Base-by-base conservation (phyloP, 768 basidiomycete species). In the Phylloporus sp. region DNA sequence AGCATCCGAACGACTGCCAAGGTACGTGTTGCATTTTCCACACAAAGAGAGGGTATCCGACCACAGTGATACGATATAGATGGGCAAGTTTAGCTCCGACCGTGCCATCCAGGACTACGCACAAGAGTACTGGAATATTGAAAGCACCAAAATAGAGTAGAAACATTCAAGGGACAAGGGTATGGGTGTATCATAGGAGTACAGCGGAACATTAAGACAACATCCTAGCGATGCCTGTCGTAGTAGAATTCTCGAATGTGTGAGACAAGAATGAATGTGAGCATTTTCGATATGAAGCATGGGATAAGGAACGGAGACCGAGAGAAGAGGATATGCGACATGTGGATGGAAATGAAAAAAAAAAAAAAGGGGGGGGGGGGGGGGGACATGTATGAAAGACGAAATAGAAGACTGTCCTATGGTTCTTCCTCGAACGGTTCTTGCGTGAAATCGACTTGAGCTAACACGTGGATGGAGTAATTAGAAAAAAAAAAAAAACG, bases 31-130 rank as follows among this genome's bases (percentile, higher is more conserved):
- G 88, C 89, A 64, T 67, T 76, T 45, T 88, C 82, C 12, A 80
- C 81, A 9, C n/a, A 85, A 82, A 44, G 11, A 20, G 20, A 11
- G 72, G 58, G 83, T 81, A 62, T 61, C 35, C 34, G 52, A 57
- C 48, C 27, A 56, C 44, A 53, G n/a, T 31, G 40, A 53, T 52
- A 86, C 15, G 16, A 13, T 16, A 46, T 54, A 63, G 82, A 97
- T 97, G 94, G 94, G 93, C 69, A 95, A 94, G 64, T 97, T 97
- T 76, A 93, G 91, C 68, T 91, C 89, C 29, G 95, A 98, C 67
- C 80, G 95, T 47, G 90, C 92, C 4, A 95, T 97, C 63, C 82
- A 84, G 59, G 88, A 93, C 66, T 95, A 95, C 61, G 93, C 92
- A 2, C 92, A 95, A 70, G 82, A 84, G 61, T 88, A 85, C 69